Evolutionary conservation across 2,329 filamentous ascomycete species (phyloP).

Genomic region (Penicillium sp.): DNA sequence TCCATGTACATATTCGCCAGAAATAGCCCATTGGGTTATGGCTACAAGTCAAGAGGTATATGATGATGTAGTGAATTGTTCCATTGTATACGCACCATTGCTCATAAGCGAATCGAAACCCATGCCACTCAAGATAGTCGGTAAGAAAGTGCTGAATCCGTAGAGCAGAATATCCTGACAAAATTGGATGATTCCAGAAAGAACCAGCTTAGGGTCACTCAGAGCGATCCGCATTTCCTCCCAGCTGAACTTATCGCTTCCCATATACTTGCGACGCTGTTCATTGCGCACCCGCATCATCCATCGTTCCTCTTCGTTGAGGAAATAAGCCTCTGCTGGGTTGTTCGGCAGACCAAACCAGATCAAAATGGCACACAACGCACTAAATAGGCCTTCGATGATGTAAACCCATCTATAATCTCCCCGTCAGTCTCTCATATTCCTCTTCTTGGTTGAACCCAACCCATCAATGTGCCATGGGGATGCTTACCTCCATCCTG

Average conservation of each 20-base stretch:
- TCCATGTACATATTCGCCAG: no score
- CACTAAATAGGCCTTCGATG: conserved; percentile 54
- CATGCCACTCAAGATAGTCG: conserved; percentile 58
- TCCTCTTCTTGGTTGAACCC: no score
- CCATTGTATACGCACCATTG: no score
- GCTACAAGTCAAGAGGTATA: no score
- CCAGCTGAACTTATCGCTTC: conserved; percentile 56
- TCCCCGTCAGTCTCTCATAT: neutral
- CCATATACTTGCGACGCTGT: conserved; percentile 54
- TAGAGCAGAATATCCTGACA: conserved; percentile 59
- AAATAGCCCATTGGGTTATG: no score
- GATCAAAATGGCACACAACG: conserved; percentile 48
- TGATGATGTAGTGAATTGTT: no score
- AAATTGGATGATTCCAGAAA: conserved; percentile 56
- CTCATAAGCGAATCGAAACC: conserved; percentile 57
- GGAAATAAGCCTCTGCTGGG: conserved; percentile 53
- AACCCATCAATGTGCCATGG: neutral
- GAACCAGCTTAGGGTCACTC: conserved; percentile 56
- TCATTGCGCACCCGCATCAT: conserved; percentile 56
- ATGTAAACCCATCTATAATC: conserved; percentile 51
- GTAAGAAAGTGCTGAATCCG: conserved; percentile 63
- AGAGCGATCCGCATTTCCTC: conserved; percentile 54
- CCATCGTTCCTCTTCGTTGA: conserved; percentile 53
- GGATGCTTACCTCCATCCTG: conserved; percentile 55
- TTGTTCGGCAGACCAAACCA: conserved; percentile 56